Evolutionary conservation across 2,329 filamentous ascomycete genomes (phyloP), one percentile per base, ranked within the genome.

Genomic region (Diaporthe destruens): DNA sequence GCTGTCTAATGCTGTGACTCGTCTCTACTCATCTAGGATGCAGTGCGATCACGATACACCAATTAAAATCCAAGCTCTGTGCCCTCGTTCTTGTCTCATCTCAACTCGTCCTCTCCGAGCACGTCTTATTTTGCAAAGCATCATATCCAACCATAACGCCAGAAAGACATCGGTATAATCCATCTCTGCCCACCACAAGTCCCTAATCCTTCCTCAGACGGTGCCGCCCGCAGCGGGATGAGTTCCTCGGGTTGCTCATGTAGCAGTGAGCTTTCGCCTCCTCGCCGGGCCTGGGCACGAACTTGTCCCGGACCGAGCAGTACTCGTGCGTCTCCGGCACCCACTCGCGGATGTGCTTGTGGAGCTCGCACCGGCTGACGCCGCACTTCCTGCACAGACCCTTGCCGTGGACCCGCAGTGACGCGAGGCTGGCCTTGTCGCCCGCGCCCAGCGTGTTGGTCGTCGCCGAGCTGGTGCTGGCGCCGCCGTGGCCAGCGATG

Each of bases 351-450:
- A 92, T 85, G 78, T 92, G 90, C 75, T 88, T 87, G 81, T 91
- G 88, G 72, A 92, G 84, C 82, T 91, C 89, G 80, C 90, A 92
- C 47, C 90, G 85, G 53, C 84, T 86, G 73, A 88, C 86, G 63
- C 88, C 89, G 75, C 90, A 92, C 79, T 91, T 90, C 72, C 87
- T 85, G 80, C 90, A 92, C 79, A 89, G 88, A 7, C 89, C 87
- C 77, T 90, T 89, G 29, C 89, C 89, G 71, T 85, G 86, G 63
- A 88, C 84, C 32, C 87, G 85, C 76, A 89, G 81, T 78, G 81
- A 81, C 8, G 85, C 84, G 47, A 88, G 83, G 36, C 80, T 79
- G 72, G 75, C 71, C 77, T 72, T 69, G 36, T 72, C 54, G 69
- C 72, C 53, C 29, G 73, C 61, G 2, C 71, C 69, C 16, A 74